Evolutionary conservation across 257 asterid species (phyloP).

Genomic region (Prunella vulgaris): DNA sequence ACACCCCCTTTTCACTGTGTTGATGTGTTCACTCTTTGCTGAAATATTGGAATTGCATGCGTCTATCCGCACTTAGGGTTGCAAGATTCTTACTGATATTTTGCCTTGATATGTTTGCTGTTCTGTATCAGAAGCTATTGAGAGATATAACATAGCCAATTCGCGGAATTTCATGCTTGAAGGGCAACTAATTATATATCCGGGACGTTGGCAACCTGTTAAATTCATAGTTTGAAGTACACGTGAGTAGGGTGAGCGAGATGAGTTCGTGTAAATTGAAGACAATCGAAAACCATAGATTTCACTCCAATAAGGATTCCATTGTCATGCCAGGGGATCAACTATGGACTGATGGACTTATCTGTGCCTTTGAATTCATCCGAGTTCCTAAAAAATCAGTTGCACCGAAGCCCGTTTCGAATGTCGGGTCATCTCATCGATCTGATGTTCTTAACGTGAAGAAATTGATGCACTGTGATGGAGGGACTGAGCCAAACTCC

Average conservation of each 20-base stretch:
- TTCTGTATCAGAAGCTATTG: slow-evolving; percentile 1
- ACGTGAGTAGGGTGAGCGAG: slow-evolving; percentile 38
- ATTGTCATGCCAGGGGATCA: slow-evolving; percentile 48
- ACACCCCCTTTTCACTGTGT: neutral
- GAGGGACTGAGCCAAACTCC: slow-evolving; percentile 29
- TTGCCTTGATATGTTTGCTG: neutral
- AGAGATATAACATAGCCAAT: slow-evolving; percentile 7
- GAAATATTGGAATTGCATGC: neutral
- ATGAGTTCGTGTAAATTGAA: slow-evolving; percentile 36
- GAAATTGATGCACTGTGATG: too few relatives aligned
- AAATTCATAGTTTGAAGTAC: slow-evolving; percentile 10
- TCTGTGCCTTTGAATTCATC: slow-evolving; percentile 86
- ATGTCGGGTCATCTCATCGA: slow-evolving; percentile 24
- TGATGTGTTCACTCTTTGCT: too few relatives aligned
- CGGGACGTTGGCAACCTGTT: neutral
- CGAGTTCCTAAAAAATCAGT: slow-evolving; percentile 41
- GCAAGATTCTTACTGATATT: neutral
- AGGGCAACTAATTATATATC: slow-evolving; percentile 1
- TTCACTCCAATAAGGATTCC: slow-evolving; percentile 38
- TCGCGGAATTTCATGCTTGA: neutral
- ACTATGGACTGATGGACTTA: slow-evolving; percentile 86
- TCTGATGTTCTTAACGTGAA: slow-evolving; percentile 24
- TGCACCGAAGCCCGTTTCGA: slow-evolving; percentile 37
- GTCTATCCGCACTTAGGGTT: neutral
- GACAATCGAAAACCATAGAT: slow-evolving; percentile 51